Base-by-base conservation (phyloP, 495 filamentous ascomycete species). In the Penicillium samsonianum region DNA sequence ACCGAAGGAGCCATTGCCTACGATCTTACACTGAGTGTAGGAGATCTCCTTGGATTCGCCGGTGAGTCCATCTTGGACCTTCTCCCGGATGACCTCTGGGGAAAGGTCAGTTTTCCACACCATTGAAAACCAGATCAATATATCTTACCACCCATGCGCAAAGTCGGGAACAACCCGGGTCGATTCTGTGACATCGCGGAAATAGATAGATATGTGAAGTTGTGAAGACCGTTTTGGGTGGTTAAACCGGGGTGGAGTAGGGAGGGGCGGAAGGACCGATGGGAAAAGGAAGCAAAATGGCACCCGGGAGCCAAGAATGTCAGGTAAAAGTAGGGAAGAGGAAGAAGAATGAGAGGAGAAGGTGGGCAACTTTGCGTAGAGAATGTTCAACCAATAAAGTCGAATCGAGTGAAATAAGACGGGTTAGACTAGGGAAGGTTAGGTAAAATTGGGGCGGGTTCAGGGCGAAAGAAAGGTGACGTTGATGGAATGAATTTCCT, bases 1-100 rank as follows among this genome's bases (percentile, higher is more conserved):
- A 58, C 94, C 94, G 71, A 98, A 98, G 14, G 94, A 98, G 52
- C 94, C 94, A 75, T 98, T 98, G 65, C 94, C 94, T n/a, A 98
- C 94, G 61, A 98, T 98, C 79, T 98, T 98, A 79, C 94, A 98
- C 72, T 98, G 94, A 42, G 94, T 98, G 68, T 98, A 98, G 70
- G 94, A 90, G 77, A 98, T 88, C 67, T 98, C 94, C 72, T 88
- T 89, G 57, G 90, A 92, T 69, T 98, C 95, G 49, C 94, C 94
- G 1, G 94, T 98, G 64, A 95, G 78, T 66, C 94, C 94, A 84
- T 98, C 94, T 77, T 98, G 94, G 60, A 98, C 94, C 79, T 96
- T 98, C 78, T 98, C 94, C 65, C 92, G 90, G 66, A 98, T 91
- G 54, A 98, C 90, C 81, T 98, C 94, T 98, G 73, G 22, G 49